phyloP scores from a whole-genome alignment of 2,329 filamentous ascomycete species.

The Ilyonectria mors-panacis region DNA sequence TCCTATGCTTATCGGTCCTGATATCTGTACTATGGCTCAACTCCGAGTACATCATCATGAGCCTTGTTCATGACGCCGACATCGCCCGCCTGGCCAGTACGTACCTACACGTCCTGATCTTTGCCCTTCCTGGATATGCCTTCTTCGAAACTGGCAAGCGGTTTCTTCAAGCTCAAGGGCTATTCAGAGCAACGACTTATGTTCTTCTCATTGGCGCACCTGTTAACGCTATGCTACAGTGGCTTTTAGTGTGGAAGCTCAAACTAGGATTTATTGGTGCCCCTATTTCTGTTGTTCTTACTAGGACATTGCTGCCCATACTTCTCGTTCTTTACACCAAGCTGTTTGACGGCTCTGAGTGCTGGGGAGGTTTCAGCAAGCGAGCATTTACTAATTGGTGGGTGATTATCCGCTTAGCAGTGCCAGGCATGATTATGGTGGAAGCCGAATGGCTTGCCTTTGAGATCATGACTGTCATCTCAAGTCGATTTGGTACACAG shows the following conservation, averaged over 20 bases:
- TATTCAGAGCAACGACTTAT: conserved; percentile 84
- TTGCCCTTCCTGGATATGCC: conserved; percentile 82
- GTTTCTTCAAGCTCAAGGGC: conserved; percentile 85
- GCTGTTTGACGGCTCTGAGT: conserved; percentile 80
- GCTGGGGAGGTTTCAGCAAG: conserved; percentile 85
- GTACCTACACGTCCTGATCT: conserved; percentile 80
- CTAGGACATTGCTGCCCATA: conserved; percentile 82
- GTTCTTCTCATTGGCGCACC: conserved; percentile 83
- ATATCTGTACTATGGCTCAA: conserved; percentile 81
- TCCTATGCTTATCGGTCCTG: conserved; percentile 79
- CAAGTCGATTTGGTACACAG: conserved; percentile 83
- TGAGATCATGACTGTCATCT: conserved; percentile 86
- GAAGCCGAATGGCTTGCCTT: conserved; percentile 94
- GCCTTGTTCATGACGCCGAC: conserved; percentile 64
- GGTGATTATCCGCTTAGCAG: conserved; percentile 84
- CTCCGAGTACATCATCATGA: conserved; percentile 69
- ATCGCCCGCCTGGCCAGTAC: conserved; percentile 78
- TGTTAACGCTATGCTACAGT: conserved; percentile 83
- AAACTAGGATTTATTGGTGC: conserved; percentile 82
- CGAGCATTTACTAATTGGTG: conserved; percentile 83
- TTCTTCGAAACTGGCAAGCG: conserved; percentile 85
- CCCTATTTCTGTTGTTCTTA: conserved; percentile 83
- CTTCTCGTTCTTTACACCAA: conserved; percentile 84
- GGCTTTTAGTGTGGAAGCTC: conserved; percentile 81
- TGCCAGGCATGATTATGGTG: conserved; percentile 94